Percentiles rank a stretch among this genome's conserved stretches.
phyloP scores from a whole-genome alignment of 306 rosid genomes.

The Vigna unguiculata region DNA sequence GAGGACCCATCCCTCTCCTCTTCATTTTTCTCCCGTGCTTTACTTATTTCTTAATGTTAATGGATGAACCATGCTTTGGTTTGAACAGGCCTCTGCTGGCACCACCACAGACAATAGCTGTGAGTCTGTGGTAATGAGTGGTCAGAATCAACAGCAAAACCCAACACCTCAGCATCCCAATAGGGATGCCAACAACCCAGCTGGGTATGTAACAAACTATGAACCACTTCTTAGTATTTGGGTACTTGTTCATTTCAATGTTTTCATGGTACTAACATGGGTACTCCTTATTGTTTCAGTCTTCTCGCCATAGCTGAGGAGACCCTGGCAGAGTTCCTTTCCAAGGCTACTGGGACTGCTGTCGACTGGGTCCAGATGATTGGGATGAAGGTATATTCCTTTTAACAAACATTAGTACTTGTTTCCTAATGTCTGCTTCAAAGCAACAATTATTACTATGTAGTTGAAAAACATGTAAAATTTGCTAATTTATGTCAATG shows the following conservation, averaged over 20 bases:
- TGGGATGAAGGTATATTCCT: constrained; percentile 92
- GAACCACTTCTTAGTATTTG: not conserved
- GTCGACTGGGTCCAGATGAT: constrained; percentile 99
- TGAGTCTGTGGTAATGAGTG: constrained; percentile 99
- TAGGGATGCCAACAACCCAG: constrained; percentile 98
- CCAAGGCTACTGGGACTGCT: constrained; percentile 99
- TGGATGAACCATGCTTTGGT: not conserved
- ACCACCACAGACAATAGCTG: constrained; percentile 99
- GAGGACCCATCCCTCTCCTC: constrained; percentile 12
- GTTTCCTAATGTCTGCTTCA: not conserved
- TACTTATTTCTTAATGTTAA: not conserved
- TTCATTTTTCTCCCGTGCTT: no score
- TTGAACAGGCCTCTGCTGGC: constrained; percentile 71
- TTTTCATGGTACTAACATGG: not conserved
- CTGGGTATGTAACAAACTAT: constrained; percentile 63
- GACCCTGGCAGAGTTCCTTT: constrained; percentile 99
- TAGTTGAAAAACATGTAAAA: no score
- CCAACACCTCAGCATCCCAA: constrained; percentile 93
- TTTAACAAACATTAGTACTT: not conserved
- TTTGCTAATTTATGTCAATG: not conserved
- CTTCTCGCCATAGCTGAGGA: constrained; percentile 97
- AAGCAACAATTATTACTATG: not conserved
- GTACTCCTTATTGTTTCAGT: constrained; percentile 45
- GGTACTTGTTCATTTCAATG: not conserved
- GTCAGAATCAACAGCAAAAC: constrained; percentile 98